phyloP scores from a whole-genome alignment of 768 basidiomycete genomes.

The Podaxis carcinomalis region DNA sequence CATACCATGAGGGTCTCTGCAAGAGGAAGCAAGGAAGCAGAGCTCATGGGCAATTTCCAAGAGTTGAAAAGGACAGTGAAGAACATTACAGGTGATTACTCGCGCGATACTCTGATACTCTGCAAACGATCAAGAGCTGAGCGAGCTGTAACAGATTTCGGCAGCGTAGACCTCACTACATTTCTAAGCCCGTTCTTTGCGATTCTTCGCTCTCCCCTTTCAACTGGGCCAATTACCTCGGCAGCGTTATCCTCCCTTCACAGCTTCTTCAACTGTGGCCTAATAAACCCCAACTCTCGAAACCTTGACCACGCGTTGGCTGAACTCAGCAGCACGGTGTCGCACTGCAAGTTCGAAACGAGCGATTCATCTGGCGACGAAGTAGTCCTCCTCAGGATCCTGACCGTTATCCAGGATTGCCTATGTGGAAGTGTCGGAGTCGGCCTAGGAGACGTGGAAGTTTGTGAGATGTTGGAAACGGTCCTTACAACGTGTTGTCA shows the following conservation, averaged over 20 bases:
- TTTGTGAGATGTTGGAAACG: slow-evolving; percentile 98
- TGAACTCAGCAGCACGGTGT: slow-evolving; percentile 84
- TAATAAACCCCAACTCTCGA: slow-evolving; percentile 56
- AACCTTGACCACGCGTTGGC: slow-evolving; percentile 64
- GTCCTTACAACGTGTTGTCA: slow-evolving; percentile 96
- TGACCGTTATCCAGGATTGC: slow-evolving; percentile 84
- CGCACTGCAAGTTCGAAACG: slow-evolving; percentile 97
- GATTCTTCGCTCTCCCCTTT: slow-evolving; percentile 88
- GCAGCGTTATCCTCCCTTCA: slow-evolving; percentile 85
- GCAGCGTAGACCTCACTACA: slow-evolving; percentile 48
- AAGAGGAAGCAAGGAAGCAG: slow-evolving; percentile 65
- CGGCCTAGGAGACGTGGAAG: slow-evolving; percentile 85
- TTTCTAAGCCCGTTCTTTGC: slow-evolving; percentile 88
- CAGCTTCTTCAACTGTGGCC: slow-evolving; percentile 76
- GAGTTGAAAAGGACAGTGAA: slow-evolving; percentile 74
- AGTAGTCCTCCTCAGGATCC: slow-evolving; percentile 87
- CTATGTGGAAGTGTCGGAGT: slow-evolving; percentile 66
- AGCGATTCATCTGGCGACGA: slow-evolving; percentile 98
- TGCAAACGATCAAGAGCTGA: neutral
- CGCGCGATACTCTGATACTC: neutral
- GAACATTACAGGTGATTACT: slow-evolving; percentile 56
- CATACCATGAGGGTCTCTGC: slow-evolving; percentile 37
- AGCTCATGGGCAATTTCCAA: slow-evolving; percentile 88
- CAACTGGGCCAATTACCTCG: slow-evolving; percentile 97
- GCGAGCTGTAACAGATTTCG: slow-evolving; percentile 45